Percentiles rank a stretch among this genome's conserved stretches.
phyloP scores from a whole-genome alignment of 768 basidiomycete genomes.

The Lactifluus hygrophoroides region DNA sequence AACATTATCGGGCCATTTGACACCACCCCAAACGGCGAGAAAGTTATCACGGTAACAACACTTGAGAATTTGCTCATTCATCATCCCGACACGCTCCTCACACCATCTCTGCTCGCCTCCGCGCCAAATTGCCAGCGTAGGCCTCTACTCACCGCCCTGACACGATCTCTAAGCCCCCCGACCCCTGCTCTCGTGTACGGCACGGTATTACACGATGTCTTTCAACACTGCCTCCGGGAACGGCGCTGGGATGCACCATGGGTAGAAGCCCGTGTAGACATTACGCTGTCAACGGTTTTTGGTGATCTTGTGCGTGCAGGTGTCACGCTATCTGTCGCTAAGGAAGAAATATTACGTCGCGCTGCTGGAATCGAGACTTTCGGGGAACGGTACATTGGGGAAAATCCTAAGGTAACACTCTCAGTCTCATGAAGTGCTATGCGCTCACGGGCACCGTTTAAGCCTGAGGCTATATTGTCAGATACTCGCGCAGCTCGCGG shows the following conservation, averaged over 20 bases:
- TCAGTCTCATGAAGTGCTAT: background rate
- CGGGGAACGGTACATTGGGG: slow-evolving; percentile 54
- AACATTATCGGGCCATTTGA: slow-evolving; percentile 58
- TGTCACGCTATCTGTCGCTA: slow-evolving; percentile 52
- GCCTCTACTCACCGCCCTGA: slow-evolving; percentile 65
- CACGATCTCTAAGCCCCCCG: slow-evolving; percentile 49
- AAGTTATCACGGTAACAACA: slow-evolving; percentile 49
- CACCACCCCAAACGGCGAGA: slow-evolving; percentile 21
- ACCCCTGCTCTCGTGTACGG: slow-evolving; percentile 80
- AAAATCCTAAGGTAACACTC: slow-evolving; percentile 49
- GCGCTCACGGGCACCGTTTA: slow-evolving; percentile 1
- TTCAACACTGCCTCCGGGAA: slow-evolving; percentile 67
- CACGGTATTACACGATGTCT: slow-evolving; percentile 85
- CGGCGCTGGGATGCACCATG: slow-evolving; percentile 55
- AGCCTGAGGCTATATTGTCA: slow-evolving; percentile 59
- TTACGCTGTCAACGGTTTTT: slow-evolving; percentile 44
- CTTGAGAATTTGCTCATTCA: slow-evolving; percentile 67
- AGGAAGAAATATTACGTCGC: slow-evolving; percentile 49
- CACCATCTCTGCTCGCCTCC: slow-evolving; percentile 81
- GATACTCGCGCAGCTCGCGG: slow-evolving; percentile 51
- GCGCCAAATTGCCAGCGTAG: slow-evolving; percentile 78
- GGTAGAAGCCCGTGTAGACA: slow-evolving; percentile 51
- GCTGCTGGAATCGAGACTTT: slow-evolving; percentile 61
- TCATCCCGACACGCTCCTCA: slow-evolving; percentile 88
- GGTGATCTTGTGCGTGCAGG: slow-evolving; percentile 55